Evolutionary conservation across 2,329 filamentous ascomycete genomes (phyloP).

Genomic region (Alternaria longipes): DNA sequence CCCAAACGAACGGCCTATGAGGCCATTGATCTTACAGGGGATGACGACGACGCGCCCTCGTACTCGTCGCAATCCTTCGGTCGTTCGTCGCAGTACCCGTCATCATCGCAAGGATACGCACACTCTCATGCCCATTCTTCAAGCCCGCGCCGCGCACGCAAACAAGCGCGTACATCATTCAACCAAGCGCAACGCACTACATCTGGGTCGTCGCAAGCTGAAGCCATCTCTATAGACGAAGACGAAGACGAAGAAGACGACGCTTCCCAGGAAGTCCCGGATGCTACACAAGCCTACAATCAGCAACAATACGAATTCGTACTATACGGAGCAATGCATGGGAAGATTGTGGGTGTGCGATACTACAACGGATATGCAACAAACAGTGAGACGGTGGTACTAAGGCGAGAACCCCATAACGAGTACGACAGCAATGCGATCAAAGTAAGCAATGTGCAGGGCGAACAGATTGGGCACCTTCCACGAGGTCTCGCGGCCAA

Average conservation of each 20-base stretch:
- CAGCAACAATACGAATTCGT: conserved; percentile 36
- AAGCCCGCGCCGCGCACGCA: conserved; percentile 31
- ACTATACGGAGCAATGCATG: conserved; percentile 52
- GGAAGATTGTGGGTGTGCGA: conserved; percentile 67
- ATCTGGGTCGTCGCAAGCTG: conserved; percentile 38
- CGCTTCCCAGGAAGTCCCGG: conserved; percentile 40
- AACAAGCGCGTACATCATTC: conserved; percentile 38
- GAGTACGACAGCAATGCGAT: conserved; percentile 71
- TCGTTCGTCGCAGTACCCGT: conserved; percentile 32
- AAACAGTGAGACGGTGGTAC: conserved; percentile 45
- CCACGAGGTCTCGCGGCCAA: conserved; percentile 73
- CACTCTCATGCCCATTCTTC: conserved; percentile 9
- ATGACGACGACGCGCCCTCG: conserved; percentile 12
- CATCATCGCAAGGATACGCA: conserved; percentile 31
- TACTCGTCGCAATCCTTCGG: conserved; percentile 14
- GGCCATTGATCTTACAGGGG: conserved; percentile 17
- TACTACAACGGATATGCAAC: conserved; percentile 50
- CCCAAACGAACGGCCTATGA: conserved; percentile 16
- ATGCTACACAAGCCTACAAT: conserved; percentile 36
- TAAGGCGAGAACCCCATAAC: conserved; percentile 71
- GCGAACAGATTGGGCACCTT: conserved; percentile 80
- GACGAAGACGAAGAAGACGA: conserved; percentile 41
- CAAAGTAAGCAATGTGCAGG: conserved; percentile 78
- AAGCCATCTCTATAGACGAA: conserved; percentile 38
- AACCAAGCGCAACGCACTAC: conserved; percentile 12